These are phyloP conservation scores for Gynandropsis gynandra DNA, from an alignment of 345 rosid genomes.

Conservation along the genomic window DNA sequence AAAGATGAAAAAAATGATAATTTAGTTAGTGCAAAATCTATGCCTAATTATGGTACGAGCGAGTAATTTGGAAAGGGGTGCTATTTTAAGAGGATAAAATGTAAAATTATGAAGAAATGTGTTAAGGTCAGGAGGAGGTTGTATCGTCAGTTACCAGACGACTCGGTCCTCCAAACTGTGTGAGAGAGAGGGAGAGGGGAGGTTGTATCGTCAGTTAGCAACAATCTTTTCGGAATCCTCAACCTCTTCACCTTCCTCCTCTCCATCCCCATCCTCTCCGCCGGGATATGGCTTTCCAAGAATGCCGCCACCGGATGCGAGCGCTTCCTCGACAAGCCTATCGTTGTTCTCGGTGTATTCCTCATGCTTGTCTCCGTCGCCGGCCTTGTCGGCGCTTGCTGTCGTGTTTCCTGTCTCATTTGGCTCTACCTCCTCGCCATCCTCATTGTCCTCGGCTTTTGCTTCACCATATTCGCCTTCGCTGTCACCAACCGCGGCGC, in stretches of 20 bases:
- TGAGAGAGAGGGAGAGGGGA: too few relatives aligned
- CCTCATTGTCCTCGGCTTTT: conserved; percentile 61
- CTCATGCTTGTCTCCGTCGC: conserved; percentile 80
- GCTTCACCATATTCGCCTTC: conserved; percentile 84
- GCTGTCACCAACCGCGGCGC: conserved; percentile 94
- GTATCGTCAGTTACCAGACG: too few relatives aligned
- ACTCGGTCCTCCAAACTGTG: too few relatives aligned
- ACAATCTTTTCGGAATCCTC: conserved; percentile 72
- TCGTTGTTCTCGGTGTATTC: conserved; percentile 68
- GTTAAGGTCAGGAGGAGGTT: too few relatives aligned
- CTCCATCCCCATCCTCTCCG: conserved; percentile 74
- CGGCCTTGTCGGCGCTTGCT: conserved; percentile 84
- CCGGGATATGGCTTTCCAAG: conserved; percentile 76
- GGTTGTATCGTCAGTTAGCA: too few relatives aligned
- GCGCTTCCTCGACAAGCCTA: conserved; percentile 78
- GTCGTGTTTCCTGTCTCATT: conserved; percentile 72
- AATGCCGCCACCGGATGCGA: conserved; percentile 75
- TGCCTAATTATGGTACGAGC: too few relatives aligned
- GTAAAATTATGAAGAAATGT: too few relatives aligned
- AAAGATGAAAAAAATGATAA: too few relatives aligned
- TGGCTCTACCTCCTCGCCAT: conserved; percentile 84
- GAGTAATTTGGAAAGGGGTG: too few relatives aligned
- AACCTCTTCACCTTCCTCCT: conserved; percentile 74
- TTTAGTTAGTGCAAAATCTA: too few relatives aligned
- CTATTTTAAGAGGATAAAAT: too few relatives aligned